Percentiles rank a stretch among this genome's conserved stretches.
phyloP scores from a whole-genome alignment of 2,329 filamentous ascomycete genomes.

The Epichloe glyceriae region DNA sequence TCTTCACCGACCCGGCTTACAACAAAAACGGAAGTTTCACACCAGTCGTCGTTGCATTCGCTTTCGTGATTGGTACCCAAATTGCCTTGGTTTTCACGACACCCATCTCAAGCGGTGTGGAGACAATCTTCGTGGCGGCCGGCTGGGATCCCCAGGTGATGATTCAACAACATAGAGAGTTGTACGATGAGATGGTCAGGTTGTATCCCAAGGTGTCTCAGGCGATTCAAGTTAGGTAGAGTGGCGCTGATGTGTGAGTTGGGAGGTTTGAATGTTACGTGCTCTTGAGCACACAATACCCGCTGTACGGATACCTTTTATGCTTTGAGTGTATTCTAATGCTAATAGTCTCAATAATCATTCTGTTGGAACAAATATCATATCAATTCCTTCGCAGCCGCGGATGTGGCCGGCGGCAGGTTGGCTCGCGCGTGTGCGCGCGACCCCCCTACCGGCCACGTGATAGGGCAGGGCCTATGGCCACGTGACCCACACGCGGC shows the following conservation, averaged over 20 bases:
- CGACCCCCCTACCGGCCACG: too few species aligned
- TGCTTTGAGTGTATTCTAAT: background rate
- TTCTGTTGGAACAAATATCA: too few species aligned
- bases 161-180: constrained; percentile 70
- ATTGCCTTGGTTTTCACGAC: constrained; percentile 84
- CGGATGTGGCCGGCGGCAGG: too few species aligned
- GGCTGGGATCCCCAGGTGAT: constrained; percentile 61
- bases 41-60: constrained; percentile 66
- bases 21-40: constrained; percentile 58
- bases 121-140: constrained; percentile 78
- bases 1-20: constrained; percentile 69
- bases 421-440: too few species aligned
- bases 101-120: constrained; percentile 75
- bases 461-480: too few species aligned
- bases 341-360: background rate
- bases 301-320: background rate
- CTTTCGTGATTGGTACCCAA: constrained; percentile 83
- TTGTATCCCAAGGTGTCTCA: constrained; percentile 78
- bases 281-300: background rate
- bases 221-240: constrained; percentile 39
- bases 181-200: constrained; percentile 65
- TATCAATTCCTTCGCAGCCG: too few species aligned
- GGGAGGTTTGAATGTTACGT: background rate
- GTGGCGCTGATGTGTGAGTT: background rate
- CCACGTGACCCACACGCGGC: too few species aligned